Conservation (phyloP, 371 early-diverging fungal species). For the Apophysomyces variabilis region DNA sequence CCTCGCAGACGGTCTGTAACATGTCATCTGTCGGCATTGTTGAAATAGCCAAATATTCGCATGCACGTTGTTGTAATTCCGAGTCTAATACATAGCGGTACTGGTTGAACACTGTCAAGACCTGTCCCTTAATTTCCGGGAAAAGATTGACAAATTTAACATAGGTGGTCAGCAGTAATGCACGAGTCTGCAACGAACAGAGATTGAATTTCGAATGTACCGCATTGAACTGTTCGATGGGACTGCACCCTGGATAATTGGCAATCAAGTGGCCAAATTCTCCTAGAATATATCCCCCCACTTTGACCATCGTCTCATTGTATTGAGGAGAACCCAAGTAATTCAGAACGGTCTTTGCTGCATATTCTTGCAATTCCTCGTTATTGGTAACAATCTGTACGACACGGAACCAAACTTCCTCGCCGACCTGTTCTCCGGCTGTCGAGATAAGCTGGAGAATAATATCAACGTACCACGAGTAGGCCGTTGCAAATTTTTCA, state of each 20-base stretch:
- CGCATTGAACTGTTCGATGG: constrained; percentile 92
- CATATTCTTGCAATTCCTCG: constrained; percentile 93
- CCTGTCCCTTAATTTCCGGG: constrained; percentile 93
- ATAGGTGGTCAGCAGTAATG: constrained; percentile 89
- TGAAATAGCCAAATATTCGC: constrained; percentile 91
- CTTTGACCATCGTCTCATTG: constrained; percentile 93
- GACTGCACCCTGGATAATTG: constrained; percentile 79
- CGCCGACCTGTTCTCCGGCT: constrained; percentile 94
- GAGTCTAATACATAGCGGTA: constrained; percentile 89
- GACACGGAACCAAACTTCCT: constrained; percentile 97
- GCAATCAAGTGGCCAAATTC: constrained; percentile 97
- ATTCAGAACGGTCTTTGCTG: constrained; percentile 82
- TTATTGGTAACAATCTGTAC: constrained; percentile 94
- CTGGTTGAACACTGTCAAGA: constrained; percentile 82
- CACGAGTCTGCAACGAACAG: constrained; percentile 79
- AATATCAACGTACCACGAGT: constrained; percentile 97
- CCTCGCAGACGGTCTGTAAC: constrained; percentile 91
- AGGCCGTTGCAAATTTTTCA: constrained; percentile 96
- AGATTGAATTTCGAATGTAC: constrained; percentile 89
- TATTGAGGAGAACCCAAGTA: constrained; percentile 84
- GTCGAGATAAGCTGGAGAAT: constrained; percentile 93
- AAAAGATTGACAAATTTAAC: constrained; percentile 95
- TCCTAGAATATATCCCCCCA: constrained; percentile 95
- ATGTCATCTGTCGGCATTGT: constrained; percentile 86
- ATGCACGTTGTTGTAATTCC: constrained; percentile 96